phyloP scores from a whole-genome alignment of 805 yeast species.

The Teunomyces atbi region DNA sequence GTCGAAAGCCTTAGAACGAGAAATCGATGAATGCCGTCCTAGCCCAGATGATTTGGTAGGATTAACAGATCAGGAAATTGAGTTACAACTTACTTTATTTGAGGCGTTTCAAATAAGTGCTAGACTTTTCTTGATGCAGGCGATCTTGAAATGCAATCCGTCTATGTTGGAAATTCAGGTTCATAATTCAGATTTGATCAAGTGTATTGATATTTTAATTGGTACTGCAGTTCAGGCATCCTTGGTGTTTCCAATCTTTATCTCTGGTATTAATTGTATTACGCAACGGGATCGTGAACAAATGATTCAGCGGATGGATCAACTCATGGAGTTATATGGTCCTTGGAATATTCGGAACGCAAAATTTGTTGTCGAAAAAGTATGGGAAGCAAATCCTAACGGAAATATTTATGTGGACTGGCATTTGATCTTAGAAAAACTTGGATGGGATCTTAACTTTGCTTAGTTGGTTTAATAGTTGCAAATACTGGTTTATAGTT shows the following conservation, averaged over 20 bases:
- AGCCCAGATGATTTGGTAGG: constrained; percentile 44
- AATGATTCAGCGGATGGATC: constrained; percentile 53
- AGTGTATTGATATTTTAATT: constrained; percentile 58
- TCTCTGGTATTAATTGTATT: constrained; percentile 70
- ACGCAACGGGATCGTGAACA: constrained; percentile 48
- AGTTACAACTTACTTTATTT: constrained; percentile 66
- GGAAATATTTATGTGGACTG: constrained; percentile 71
- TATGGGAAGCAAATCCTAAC: constrained; percentile 46
- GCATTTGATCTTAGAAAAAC: constrained; percentile 60
- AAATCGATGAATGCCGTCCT: constrained; percentile 53
- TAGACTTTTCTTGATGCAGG: constrained; percentile 62
- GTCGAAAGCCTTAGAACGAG: constrained; percentile 43
- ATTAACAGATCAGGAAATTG: constrained; percentile 49
- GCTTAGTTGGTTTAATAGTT: constrained; percentile 37
- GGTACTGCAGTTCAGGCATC: constrained; percentile 70
- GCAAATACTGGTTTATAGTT: not conserved
- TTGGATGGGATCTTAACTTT: constrained; percentile 80
- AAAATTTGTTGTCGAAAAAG: constrained; percentile 42
- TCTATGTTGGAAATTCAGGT: constrained; percentile 62
- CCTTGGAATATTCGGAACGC: constrained; percentile 60
- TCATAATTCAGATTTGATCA: constrained; percentile 50
- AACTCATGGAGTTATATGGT: constrained; percentile 58
- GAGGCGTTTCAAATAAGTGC: constrained; percentile 71
- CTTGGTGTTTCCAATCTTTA: constrained; percentile 72
- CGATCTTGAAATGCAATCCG: constrained; percentile 60